Evolutionary conservation across 1,284 basidiomycete species (phyloP), one percentile per base, ranked within the genome.

Genomic region (Irpex sp.): DNA sequence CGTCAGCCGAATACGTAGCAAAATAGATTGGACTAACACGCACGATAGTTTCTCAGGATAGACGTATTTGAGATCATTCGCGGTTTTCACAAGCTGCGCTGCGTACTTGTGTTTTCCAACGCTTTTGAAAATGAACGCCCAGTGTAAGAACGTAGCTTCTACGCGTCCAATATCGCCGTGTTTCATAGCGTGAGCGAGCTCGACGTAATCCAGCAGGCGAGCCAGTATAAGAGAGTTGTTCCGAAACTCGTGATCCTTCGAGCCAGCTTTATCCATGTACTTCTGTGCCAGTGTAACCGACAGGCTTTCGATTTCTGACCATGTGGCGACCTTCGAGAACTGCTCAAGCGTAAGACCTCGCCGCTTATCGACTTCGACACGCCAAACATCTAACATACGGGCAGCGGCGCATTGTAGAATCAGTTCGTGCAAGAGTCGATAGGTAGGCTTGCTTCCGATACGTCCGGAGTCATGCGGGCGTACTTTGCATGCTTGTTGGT

Each of bases 401-500:
- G 48, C 48, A 9, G 18, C 18, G 6, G 37, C 61, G 42, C 55
- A 35, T 52, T 78, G 72, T 2, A 65, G 57, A 7, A 78, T 73
- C 0, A 73, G 47, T 14, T 78, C 72, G 54, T 78, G 76, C 65
- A 75, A 73, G 2, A 64, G 61, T 4, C 73, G 69, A 61, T 78
- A 77, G 0, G 70, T 70, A 0, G 75, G 74, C 6, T 72, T 71
- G 2, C 56, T 57, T 28, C 56, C 60, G 9, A 78, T 69, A 19
- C 70, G 71, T 0, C 48, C 48, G 9, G 48, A 49, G 55, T 78
- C 73, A 33, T 67, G 63, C 6, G 58, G 39, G 23, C 70, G 63
- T 1, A 72, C 48, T 52, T 61, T 64, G 1, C 62, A 71, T 0
- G 58, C 7, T 59, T 74, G 72, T 0, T 56, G 23, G 19, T 49